phyloP scores from a whole-genome alignment of 202 grass and related monocot genomes.

The Panicum hallii region DNA sequence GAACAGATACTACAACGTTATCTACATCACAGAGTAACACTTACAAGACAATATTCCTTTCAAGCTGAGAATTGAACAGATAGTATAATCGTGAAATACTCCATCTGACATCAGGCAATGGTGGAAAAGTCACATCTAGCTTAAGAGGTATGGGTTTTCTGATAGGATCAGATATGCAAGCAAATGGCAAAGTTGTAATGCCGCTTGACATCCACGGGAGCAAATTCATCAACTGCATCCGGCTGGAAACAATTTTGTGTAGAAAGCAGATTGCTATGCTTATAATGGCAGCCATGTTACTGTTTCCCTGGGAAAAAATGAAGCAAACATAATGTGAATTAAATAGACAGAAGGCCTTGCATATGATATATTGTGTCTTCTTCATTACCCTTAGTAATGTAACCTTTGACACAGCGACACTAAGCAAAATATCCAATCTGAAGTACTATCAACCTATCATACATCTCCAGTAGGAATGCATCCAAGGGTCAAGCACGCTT shows the following conservation, averaged over 20 bases:
- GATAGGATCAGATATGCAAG: constrained; percentile 81
- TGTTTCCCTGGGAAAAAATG: constrained; percentile 64
- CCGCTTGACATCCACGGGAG: constrained; percentile 42
- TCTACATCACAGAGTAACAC: constrained; percentile 50
- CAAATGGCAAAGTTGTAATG: constrained; percentile 72
- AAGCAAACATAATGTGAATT: constrained; percentile 41
- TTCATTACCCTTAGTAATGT: not conserved
- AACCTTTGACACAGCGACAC: not conserved
- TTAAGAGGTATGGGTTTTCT: constrained; percentile 77
- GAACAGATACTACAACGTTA: constrained; percentile 26
- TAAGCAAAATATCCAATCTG: not conserved
- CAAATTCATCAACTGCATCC: constrained; percentile 57
- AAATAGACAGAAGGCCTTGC: constrained; percentile 13
- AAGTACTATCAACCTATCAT: not conserved
- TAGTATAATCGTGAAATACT: constrained; percentile 90
- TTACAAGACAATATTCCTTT: constrained; percentile 96
- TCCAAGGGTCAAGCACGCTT: not conserved
- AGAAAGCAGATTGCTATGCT: constrained; percentile 62
- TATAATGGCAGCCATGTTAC: constrained; percentile 51
- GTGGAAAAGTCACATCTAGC: constrained; percentile 77
- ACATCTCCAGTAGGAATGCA: constrained; percentile 8
- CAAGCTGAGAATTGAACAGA: constrained; percentile 93
- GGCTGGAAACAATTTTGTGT: constrained; percentile 47
- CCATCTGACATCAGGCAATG: constrained; percentile 82
- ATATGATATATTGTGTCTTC: not conserved